Evolutionary conservation across 768 basidiomycete genomes (phyloP), one percentile per base, ranked within the genome.

Genomic region (Auricularia heimuer): DNA sequence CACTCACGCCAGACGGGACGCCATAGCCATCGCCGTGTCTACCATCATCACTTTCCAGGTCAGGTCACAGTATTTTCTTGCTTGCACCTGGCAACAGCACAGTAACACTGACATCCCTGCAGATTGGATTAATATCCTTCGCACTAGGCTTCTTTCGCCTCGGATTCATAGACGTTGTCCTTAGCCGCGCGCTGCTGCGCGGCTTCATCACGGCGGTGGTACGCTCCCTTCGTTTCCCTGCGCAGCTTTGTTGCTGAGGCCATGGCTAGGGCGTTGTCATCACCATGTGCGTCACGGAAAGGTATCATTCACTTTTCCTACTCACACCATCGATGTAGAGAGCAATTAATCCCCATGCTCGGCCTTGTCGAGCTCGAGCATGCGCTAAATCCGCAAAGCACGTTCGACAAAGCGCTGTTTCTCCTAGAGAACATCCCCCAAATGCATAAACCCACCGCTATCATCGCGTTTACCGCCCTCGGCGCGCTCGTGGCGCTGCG

Each of bases 151-250:
- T 96, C 70, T 87, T 95, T 72, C 82, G 93, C 33, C 79, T 98
- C 10, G 94, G 94, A 2, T 96, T 96, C 75, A 85, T 96, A 63
- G 95, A 98, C 73, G 94, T 96, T 12, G 90, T 96, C 4, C 82
- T 98, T 35, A 93, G 91, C 70, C 86, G 93, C 63, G 92, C 94
- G 3, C 80, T 96, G 14, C 80, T 96, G 64, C 83, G 91, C 35
- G 94, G 94, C 2, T 95, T 96, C 72, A 83, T 96, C 56, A 86
- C 87, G 1, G 92, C 94, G 16, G 82, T 94, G 34, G 75, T 72
- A 60, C 66, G 71, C 66, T 37, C 24, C 51, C 7, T 51, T 6
- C 29, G 10, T 29, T 21, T 21, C 12, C 58, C 16, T 36, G 44
- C 65, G 21, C 64, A 12, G n/a, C 51, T 18, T 24, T 42, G 35